Percentiles rank a stretch among this genome's conserved stretches.
Evolutionary conservation across 768 basidiomycete genomes (phyloP).

Genomic region (Tylopilus rubrobrunneus): DNA sequence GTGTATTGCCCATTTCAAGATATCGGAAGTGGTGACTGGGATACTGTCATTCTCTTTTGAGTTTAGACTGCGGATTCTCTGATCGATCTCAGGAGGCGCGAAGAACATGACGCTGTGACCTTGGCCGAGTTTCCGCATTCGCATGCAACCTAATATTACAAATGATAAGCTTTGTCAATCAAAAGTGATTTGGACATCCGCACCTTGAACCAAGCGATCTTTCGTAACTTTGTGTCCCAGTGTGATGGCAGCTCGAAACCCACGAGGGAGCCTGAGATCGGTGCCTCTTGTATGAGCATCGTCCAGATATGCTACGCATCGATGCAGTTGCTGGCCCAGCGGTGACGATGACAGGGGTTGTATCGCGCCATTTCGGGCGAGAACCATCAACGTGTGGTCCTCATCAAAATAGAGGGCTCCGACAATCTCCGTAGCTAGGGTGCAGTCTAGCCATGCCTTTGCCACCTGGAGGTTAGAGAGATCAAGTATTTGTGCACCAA

Average conservation of each 20-base stretch:
- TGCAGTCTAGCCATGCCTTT: not conserved
- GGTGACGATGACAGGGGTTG: not conserved
- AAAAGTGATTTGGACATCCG: too few relatives aligned
- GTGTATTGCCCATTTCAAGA: too few relatives aligned
- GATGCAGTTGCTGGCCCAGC: not conserved
- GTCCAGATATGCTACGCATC: not conserved
- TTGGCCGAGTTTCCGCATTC: too few relatives aligned
- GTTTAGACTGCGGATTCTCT: too few relatives aligned
- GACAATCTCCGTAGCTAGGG: too few relatives aligned
- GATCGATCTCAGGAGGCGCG: too few relatives aligned
- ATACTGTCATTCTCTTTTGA: too few relatives aligned
- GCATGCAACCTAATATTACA: too few relatives aligned
- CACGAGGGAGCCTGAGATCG: not conserved
- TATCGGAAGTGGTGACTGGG: too few relatives aligned
- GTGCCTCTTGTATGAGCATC: not conserved
- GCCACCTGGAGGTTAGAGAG: not conserved
- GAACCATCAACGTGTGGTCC: not conserved
- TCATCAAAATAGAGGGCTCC: not conserved
- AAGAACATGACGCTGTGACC: too few relatives aligned
- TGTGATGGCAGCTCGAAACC: not conserved
- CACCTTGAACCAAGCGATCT: not conserved
- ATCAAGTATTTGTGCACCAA: not conserved
- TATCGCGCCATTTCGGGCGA: not conserved
- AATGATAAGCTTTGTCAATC: too few relatives aligned
- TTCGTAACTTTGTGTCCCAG: not conserved